Evolutionary conservation across 2,329 filamentous ascomycete genomes (phyloP).

Genomic region (Sordariomycetes sp.): DNA sequence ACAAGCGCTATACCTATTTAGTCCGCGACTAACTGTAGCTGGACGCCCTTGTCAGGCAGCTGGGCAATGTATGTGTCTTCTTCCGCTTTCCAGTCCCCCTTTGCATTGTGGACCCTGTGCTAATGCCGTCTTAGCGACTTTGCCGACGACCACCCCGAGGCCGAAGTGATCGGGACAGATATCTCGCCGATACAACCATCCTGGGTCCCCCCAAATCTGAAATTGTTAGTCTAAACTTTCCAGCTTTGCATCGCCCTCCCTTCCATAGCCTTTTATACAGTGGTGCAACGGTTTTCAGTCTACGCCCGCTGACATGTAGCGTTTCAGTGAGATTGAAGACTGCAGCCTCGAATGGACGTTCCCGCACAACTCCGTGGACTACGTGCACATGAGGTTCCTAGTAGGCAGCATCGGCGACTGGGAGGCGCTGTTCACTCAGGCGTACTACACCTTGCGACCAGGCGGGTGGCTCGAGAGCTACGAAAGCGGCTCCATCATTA

Average conservation of each 20-base stretch:
- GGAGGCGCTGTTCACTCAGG: constrained; percentile 38
- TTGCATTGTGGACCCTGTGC: neutral
- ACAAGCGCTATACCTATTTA: neutral
- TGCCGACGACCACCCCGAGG: constrained; percentile 29
- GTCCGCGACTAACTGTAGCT: neutral
- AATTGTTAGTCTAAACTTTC: constrained; percentile 25
- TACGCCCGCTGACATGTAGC: neutral
- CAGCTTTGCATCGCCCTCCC: too few species aligned
- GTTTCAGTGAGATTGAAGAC: constrained; percentile 19
- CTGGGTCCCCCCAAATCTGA: constrained; percentile 31
- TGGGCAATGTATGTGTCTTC: constrained; percentile 35
- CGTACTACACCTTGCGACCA: constrained; percentile 35
- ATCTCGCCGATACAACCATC: constrained; percentile 44
- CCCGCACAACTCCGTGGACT: constrained; percentile 36
- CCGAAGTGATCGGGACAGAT: constrained; percentile 37
- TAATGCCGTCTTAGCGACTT: constrained; percentile 31
- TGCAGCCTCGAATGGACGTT: constrained; percentile 31
- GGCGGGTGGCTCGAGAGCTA: constrained; percentile 20
- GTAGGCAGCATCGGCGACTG: constrained; percentile 47
- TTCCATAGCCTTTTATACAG: too few species aligned
- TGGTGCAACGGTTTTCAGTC: too few species aligned
- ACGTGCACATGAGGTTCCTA: constrained; percentile 48
- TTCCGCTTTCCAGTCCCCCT: neutral
- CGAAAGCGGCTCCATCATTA: constrained; percentile 25
- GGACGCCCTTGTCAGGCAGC: constrained; percentile 14